Percentiles rank a stretch among this genome's conserved stretches.
Conservation (phyloP, 1,139 yeast species). For the Groenewaldozyma auringiensis region DNA sequence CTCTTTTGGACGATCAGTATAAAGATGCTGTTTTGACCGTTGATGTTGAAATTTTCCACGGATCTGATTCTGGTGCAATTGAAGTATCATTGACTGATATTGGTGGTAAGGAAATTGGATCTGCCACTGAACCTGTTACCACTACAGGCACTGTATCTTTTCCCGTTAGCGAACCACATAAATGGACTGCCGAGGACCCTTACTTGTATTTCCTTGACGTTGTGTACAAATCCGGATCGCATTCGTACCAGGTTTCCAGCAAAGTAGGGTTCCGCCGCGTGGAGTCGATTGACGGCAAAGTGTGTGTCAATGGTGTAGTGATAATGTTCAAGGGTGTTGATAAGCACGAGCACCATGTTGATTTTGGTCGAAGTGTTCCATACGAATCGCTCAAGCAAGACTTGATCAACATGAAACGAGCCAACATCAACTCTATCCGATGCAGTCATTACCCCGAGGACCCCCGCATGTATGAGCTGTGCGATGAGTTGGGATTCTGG, state of each 20-base stretch:
- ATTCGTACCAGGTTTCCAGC: slow-evolving; percentile 12
- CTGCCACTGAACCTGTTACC: background rate
- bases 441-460: slow-evolving; percentile 31
- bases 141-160: background rate
- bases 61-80: background rate
- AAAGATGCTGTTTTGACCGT: slow-evolving; percentile 2
- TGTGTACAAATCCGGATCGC: background rate
- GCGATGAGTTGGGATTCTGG: slow-evolving; percentile 30
- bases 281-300: slow-evolving; percentile 25
- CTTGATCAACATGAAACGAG: slow-evolving; percentile 28
- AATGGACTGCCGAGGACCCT: slow-evolving; percentile 34
- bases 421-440: slow-evolving; percentile 32
- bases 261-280: slow-evolving; percentile 30
- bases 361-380: slow-evolving; percentile 33
- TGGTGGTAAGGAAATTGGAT: background rate
- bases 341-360: slow-evolving; percentile 33
- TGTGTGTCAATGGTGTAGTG: slow-evolving; percentile 28
- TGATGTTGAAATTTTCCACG: background rate
- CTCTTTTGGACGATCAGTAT: slow-evolving; percentile 3
- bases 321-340: slow-evolving; percentile 31
- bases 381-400: slow-evolving; percentile 28
- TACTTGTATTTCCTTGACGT: slow-evolving; percentile 24
- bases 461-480: slow-evolving; percentile 14
- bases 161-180: slow-evolving; percentile 9
- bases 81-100: slow-evolving; percentile 3